A percentile compares a stretch with the other conserved stretches of the same genome.
These are phyloP conservation scores for Sisymbrium irio DNA, from an alignment of 345 rosid genomes.

Conservation along the genomic window DNA sequence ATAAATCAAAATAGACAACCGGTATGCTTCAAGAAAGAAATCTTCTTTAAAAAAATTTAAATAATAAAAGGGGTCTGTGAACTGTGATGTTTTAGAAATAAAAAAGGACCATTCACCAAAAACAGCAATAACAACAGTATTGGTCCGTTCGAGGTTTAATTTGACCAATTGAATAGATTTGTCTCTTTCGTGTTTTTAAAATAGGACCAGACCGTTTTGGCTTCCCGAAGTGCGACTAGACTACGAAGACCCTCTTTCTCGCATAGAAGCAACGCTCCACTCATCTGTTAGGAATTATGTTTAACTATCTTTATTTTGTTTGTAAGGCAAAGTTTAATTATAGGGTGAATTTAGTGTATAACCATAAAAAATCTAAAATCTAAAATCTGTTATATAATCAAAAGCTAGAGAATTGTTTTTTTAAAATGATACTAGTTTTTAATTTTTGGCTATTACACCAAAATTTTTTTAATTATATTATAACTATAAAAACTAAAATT, in stretches of 20 bases:
- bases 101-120: conserved; percentile 38
- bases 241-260: conserved; percentile 19
- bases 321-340: too few species aligned
- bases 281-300: not conserved
- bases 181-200: conserved; percentile 36
- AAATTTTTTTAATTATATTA: too few species aligned
- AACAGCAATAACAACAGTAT: conserved; percentile 33
- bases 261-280: conserved; percentile 22
- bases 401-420: too few species aligned
- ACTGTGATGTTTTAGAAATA: conserved; percentile 8
- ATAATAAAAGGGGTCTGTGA: conserved; percentile 1
- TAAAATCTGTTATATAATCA: too few species aligned
- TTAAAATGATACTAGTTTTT: too few species aligned
- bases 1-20: not conserved
- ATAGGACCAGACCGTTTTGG: conserved; percentile 30
- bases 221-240: conserved; percentile 33
- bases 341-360: too few species aligned
- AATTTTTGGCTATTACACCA: too few species aligned
- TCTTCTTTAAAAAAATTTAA: not conserved
- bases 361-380: not conserved
- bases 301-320: too few species aligned
- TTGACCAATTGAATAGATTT: conserved; percentile 34
- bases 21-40: not conserved
- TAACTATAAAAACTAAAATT: not conserved
- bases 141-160: conserved; percentile 37